Conservation (phyloP, 179 eudicot species). For the Sideroxylon spinosum region DNA sequence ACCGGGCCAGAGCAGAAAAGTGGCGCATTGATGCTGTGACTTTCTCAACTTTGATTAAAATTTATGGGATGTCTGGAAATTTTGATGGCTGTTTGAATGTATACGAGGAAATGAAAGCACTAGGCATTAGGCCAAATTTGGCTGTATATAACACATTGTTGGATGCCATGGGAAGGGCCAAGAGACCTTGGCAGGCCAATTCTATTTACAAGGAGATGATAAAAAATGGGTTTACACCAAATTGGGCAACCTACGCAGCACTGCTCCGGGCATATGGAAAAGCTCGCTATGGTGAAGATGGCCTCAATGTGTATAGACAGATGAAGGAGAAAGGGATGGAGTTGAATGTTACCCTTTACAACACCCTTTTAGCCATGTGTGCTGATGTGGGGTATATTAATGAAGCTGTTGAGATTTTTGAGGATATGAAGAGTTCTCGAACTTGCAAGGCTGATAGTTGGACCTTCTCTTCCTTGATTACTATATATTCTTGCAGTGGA, state of each 20-base stretch:
- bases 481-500: conserved; percentile 67
- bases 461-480: conserved; percentile 79
- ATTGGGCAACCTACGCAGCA: conserved; percentile 73
- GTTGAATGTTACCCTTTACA: conserved; percentile 60
- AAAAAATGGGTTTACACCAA: conserved; percentile 49
- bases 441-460: conserved; percentile 67
- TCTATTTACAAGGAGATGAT: conserved; percentile 59
- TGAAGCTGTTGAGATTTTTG: conserved; percentile 65
- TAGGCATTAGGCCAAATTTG: conserved; percentile 56
- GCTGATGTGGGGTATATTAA: conserved; percentile 74
- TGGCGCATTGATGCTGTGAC: conserved; percentile 74
- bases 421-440: conserved; percentile 60
- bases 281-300: conserved; percentile 78
- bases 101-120: conserved; percentile 93
- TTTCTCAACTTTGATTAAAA: conserved; percentile 64
- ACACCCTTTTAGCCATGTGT: conserved; percentile 70
- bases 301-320: conserved; percentile 57
- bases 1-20: conserved; percentile 65
- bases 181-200: conserved; percentile 93
- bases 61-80: conserved; percentile 63
- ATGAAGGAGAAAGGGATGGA: conserved; percentile 68
- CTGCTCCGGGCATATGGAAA: conserved; percentile 69
- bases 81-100: conserved; percentile 91
- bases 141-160: conserved; percentile 58
- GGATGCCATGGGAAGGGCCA: conserved; percentile 91